Evolutionary conservation across 805 yeast species (phyloP).

Genomic region (Candida ovalis): DNA sequence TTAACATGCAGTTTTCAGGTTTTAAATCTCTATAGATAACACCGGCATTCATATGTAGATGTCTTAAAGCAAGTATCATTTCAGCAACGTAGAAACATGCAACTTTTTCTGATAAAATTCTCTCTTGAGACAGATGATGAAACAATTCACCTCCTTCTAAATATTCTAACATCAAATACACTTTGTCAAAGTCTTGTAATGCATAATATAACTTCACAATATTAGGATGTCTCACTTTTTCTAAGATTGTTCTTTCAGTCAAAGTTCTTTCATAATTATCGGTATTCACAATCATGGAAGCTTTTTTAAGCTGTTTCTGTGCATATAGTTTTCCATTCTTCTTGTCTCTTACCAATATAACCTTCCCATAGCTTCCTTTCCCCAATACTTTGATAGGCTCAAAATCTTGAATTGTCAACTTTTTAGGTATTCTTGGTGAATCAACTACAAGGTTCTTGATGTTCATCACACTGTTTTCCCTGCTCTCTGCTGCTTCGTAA

Average conservation of each 20-base stretch:
- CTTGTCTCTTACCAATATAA: slow-evolving; percentile 66
- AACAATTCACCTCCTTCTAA: slow-evolving; percentile 88
- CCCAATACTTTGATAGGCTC: slow-evolving; percentile 76
- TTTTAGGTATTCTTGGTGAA: slow-evolving; percentile 4
- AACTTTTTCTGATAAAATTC: slow-evolving; percentile 53
- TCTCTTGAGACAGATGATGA: slow-evolving; percentile 50
- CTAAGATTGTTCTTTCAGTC: slow-evolving; percentile 72
- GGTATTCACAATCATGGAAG: slow-evolving; percentile 61
- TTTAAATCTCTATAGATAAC: slow-evolving; percentile 84
- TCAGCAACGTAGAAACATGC: slow-evolving; percentile 80
- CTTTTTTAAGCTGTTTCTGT: slow-evolving; percentile 81
- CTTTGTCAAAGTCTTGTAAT: slow-evolving; percentile 72
- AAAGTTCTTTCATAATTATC: slow-evolving; percentile 70
- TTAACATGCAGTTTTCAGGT: slow-evolving; percentile 84
- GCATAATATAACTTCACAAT: slow-evolving; percentile 82
- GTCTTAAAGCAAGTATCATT: slow-evolving; percentile 70
- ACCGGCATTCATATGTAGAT: slow-evolving; percentile 67
- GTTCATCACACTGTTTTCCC: slow-evolving; percentile 13
- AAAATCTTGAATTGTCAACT: slow-evolving; percentile 49
- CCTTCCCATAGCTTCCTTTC: slow-evolving; percentile 87
- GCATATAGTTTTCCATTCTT: slow-evolving; percentile 68
- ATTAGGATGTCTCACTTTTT: slow-evolving; percentile 70
- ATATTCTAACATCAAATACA: slow-evolving; percentile 73
- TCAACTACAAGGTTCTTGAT: background rate
- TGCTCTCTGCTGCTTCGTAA: slow-evolving; percentile 29